These are phyloP conservation scores for Globisporangium middletonii DNA, from an alignment of 352 stramenopile species.

Conservation along the genomic window DNA sequence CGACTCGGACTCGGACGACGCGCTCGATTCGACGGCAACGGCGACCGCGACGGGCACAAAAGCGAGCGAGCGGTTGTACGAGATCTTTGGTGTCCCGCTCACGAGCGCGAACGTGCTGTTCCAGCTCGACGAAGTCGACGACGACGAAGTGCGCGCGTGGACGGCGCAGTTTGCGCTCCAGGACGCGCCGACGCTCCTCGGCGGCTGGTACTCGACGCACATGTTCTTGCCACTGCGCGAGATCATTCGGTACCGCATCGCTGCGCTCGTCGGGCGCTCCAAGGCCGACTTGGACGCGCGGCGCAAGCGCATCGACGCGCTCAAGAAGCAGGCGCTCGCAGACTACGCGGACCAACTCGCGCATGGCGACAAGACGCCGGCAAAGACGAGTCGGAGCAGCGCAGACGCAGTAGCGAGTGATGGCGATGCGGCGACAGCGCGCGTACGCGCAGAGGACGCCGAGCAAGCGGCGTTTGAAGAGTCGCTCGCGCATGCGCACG, in stretches of 20 bases:
- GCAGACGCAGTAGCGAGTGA: conserved; percentile 13
- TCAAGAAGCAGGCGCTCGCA: conserved; percentile 66
- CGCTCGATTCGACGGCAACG: no score
- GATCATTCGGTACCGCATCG: conserved; percentile 71
- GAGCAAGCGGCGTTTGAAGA: conserved; percentile 34
- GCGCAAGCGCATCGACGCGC: conserved; percentile 54
- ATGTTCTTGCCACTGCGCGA: conserved; percentile 78
- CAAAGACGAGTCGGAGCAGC: conserved; percentile 7
- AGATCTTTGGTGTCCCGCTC: conserved; percentile 72
- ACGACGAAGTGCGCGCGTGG: conserved; percentile 56
- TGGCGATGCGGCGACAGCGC: conserved; percentile 17
- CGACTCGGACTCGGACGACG: conserved; percentile 33
- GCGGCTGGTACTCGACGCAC: conserved; percentile 73
- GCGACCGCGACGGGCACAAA: neutral
- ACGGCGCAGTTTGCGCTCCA: conserved; percentile 39
- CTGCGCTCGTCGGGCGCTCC: conserved; percentile 59
- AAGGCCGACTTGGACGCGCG: conserved; percentile 61
- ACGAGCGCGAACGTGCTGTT: conserved; percentile 70
- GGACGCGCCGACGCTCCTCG: conserved; percentile 44
- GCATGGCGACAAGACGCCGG: no score
- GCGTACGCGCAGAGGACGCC: conserved; percentile 17
- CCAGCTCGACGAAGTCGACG: conserved; percentile 67
- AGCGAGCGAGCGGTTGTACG: conserved; percentile 28
- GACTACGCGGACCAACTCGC: conserved; percentile 25
- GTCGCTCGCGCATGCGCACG: conserved; percentile 22